Evolutionary conservation across 2,329 filamentous ascomycete genomes (phyloP).

Genomic region (Cladosporium cucumerinum): DNA sequence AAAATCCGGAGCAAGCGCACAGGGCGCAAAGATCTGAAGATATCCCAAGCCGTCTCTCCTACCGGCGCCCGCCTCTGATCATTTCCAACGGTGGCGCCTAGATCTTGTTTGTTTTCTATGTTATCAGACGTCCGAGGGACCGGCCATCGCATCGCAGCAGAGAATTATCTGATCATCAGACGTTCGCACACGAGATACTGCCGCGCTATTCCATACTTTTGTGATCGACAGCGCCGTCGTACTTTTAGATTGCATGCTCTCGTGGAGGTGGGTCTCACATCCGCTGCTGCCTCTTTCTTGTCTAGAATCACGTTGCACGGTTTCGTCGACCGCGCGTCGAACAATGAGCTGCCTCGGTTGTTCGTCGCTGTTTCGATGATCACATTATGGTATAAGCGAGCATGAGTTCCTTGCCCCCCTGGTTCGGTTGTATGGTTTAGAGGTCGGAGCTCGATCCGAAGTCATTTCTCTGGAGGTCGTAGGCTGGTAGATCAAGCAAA

Average conservation of each 20-base stretch:
- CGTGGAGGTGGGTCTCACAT: slow-evolving; percentile 15
- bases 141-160: neutral
- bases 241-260: slow-evolving; percentile 9
- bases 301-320: neutral
- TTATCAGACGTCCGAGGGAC: neutral
- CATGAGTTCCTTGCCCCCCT: neutral
- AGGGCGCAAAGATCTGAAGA: slow-evolving; percentile 4
- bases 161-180: neutral
- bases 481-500: neutral
- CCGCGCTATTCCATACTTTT: neutral
- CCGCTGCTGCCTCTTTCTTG: neutral
- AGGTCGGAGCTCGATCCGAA: neutral
- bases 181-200: too few species aligned
- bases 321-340: slow-evolving; percentile 9
- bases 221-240: slow-evolving; percentile 14
- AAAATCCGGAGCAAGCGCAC: slow-evolving; percentile 13
- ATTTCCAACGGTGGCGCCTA: neutral
- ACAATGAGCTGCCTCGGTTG: slow-evolving; percentile 6
- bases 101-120: neutral
- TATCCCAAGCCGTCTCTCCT: slow-evolving; percentile 13
- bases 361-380: neutral
- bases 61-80: neutral
- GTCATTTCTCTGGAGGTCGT: neutral
- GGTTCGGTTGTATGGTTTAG: neutral
- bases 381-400: neutral